Evolutionary conservation across 2,329 filamentous ascomycete species (phyloP).

Genomic region (Aaosphaeria pasadenensis): DNA sequence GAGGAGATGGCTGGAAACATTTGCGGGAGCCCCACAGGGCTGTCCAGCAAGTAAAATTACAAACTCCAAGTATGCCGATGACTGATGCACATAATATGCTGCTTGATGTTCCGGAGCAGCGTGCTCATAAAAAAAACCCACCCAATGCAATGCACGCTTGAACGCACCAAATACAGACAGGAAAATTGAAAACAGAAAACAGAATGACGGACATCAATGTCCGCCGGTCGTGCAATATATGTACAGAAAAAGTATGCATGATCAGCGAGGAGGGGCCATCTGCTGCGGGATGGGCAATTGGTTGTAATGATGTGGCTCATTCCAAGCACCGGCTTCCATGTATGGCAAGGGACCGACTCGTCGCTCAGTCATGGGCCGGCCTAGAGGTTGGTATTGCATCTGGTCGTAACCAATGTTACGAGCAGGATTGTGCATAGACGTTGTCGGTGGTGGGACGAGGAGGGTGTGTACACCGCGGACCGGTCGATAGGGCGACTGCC

Average conservation of each 20-base stretch:
- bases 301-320: constrained; percentile 36
- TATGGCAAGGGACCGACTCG: constrained; percentile 45
- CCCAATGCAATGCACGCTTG: constrained; percentile 36
- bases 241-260: constrained; percentile 1
- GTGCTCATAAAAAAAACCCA: constrained; percentile 8
- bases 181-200: constrained; percentile 2
- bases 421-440: constrained; percentile 63
- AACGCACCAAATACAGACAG: constrained; percentile 25
- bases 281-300: constrained; percentile 37
- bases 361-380: constrained; percentile 44
- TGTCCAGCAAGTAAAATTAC: no score
- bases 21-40: no score
- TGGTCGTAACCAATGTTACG: constrained; percentile 44
- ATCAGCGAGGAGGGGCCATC: constrained; percentile 30
- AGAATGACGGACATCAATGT: background rate
- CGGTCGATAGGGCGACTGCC: constrained; percentile 88
- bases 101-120: background rate
- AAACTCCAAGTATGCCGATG: no score
- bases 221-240: background rate
- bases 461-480: constrained; percentile 86
- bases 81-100: background rate
- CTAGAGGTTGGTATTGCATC: constrained; percentile 52
- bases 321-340: constrained; percentile 39
- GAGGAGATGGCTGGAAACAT: no score
- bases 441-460: constrained; percentile 80